Evolutionary conservation across 768 basidiomycete species (phyloP).

Genomic region (Kwoniella europaea): DNA sequence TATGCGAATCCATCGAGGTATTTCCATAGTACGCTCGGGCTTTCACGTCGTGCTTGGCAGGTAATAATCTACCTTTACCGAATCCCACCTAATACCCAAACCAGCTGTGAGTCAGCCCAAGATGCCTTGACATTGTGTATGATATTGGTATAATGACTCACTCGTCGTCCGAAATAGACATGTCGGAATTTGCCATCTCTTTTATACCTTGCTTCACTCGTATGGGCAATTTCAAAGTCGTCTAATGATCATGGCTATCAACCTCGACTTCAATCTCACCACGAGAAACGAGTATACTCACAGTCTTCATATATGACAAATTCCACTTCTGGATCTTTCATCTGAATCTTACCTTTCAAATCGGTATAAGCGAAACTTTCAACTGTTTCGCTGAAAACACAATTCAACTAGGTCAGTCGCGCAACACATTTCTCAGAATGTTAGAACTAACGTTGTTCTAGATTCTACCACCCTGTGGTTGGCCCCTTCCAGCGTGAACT

Average conservation of each 20-base stretch:
- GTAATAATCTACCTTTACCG: constrained; percentile 61
- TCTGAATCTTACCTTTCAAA: constrained; percentile 77
- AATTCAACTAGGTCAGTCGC: not conserved
- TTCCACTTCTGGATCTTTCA: constrained; percentile 76
- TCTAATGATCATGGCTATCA: constrained; percentile 16
- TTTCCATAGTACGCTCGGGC: constrained; percentile 89
- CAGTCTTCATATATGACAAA: constrained; percentile 86
- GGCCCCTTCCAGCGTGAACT: constrained; percentile 70
- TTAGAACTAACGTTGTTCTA: constrained; percentile 31
- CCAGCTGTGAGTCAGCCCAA: not conserved
- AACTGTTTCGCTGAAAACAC: constrained; percentile 61
- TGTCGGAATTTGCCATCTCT: constrained; percentile 42
- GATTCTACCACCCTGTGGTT: constrained; percentile 34
- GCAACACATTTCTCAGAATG: not conserved
- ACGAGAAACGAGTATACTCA: constrained; percentile 57
- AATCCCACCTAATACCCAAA: constrained; percentile 40
- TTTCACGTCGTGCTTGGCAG: constrained; percentile 69
- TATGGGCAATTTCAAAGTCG: constrained; percentile 24
- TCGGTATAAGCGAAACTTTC: constrained; percentile 85
- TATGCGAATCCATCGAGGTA: constrained; percentile 96
- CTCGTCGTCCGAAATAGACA: constrained; percentile 54
- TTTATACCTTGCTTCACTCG: constrained; percentile 18
- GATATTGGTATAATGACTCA: constrained; percentile 24
- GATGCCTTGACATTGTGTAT: too few species aligned
- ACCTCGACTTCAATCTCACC: not conserved